Evolutionary conservation across 2,329 filamentous ascomycete genomes (phyloP).

Genomic region (Cladosporium sp.): DNA sequence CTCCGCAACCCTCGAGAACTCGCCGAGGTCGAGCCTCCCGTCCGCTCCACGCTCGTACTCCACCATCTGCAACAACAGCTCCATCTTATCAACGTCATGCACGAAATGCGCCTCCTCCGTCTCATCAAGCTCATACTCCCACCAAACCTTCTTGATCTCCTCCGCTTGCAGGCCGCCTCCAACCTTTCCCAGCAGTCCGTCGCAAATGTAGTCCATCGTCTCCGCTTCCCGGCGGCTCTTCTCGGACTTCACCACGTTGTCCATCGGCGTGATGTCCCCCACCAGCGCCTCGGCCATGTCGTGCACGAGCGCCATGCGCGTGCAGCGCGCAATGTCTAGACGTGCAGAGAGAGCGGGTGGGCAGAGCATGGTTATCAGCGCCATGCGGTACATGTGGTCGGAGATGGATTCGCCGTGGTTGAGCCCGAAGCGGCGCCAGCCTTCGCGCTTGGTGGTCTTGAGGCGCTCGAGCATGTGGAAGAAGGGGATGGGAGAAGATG

Average conservation of each 20-base stretch:
- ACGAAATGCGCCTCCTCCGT: constrained; percentile 86
- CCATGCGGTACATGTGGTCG: constrained; percentile 99
- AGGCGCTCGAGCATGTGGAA: constrained; percentile 91
- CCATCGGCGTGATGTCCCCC: constrained; percentile 93
- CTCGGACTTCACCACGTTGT: constrained; percentile 78
- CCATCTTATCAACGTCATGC: constrained; percentile 96
- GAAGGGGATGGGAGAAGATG: constrained; percentile 77
- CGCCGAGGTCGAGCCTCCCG: constrained; percentile 68
- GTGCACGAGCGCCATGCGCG: constrained; percentile 92
- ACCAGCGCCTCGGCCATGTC: constrained; percentile 97
- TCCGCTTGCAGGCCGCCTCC: constrained; percentile 65
- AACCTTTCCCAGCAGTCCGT: constrained; percentile 67
- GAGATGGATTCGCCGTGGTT: constrained; percentile 77
- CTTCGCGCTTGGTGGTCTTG: constrained; percentile 94
- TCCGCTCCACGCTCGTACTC: constrained; percentile 80
- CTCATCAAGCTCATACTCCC: constrained; percentile 87
- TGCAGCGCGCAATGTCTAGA: constrained; percentile 77
- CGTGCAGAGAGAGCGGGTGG: constrained; percentile 67
- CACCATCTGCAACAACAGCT: constrained; percentile 89
- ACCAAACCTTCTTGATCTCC: constrained; percentile 77
- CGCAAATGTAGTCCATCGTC: constrained; percentile 88
- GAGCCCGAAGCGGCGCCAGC: constrained; percentile 88
- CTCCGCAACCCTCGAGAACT: constrained; percentile 77
- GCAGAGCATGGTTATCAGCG: constrained; percentile 88
- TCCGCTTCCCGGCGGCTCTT: constrained; percentile 82